Base-by-base conservation (phyloP, 805 yeast genomes). In the Yarrowia porcina region DNA sequence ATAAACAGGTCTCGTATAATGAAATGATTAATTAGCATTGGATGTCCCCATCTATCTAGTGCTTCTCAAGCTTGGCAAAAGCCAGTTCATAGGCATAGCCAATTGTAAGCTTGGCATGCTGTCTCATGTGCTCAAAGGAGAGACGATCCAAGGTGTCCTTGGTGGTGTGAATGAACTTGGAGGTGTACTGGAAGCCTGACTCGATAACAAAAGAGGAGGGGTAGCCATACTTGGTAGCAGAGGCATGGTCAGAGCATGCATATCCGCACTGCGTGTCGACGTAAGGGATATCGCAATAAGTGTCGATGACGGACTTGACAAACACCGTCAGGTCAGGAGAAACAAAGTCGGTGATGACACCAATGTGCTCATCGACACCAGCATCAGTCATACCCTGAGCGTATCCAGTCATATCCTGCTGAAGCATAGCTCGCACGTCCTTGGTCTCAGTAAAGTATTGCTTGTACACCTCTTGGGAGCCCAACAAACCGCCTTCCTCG, bases 341-440 rank as follows among this genome's bases (percentile, higher is more conserved):
- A 1, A 88, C 85, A 72, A 81, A 85, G 76, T 90, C 96, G 2
- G 83, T 82, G 64, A 91, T 83, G 45, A 93, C 79, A n/a, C 97
- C 97, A 68, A 92, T 80, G 72, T 84, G 85, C 44, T 83, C 90
- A 73, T 77, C 84, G 68, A 72, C 76, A 64, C 80, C 87, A 28
- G 66, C 75, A 66, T 79, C 83, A 39, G 75, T 70, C 41, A 85
- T 76, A 42, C 79, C 81, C 33, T 79, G 77, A 2, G 86, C 82
- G 70, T 79, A 90, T 0, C 97, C 97, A 2, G 96, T 88, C 96
- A 92, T 92, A 72, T 93, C 99, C 72, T 90, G 96, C 74, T 93
- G 97, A 39, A 93, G 77, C 94, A 91, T 87, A 5, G 92, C 91
- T 30, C 85, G 81, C 21, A 93, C 90, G 8, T 80, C 76, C 50